Percentiles rank a stretch among this genome's conserved stretches.
Conservation (phyloP, 2,329 filamentous ascomycete species). For the Stagonosporopsis cucurbitacearum region DNA sequence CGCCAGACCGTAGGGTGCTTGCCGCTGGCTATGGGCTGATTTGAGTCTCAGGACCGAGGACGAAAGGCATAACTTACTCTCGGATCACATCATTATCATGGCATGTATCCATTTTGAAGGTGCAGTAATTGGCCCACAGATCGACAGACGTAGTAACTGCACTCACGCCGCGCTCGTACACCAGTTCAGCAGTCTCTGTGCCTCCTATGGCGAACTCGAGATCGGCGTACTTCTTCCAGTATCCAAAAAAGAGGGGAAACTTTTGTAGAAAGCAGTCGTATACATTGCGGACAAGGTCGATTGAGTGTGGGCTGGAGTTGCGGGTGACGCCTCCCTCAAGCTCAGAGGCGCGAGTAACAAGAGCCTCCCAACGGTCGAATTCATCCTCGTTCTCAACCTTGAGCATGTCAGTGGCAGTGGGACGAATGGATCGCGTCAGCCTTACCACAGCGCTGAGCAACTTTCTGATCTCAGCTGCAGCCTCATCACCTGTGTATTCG, state of each 20-base stretch:
- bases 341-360: constrained; percentile 80
- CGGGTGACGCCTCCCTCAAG: constrained; percentile 94
- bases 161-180: constrained; percentile 93
- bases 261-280: constrained; percentile 94
- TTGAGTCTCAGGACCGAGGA: constrained; percentile 37
- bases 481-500: constrained; percentile 44
- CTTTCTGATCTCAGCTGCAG: constrained; percentile 71
- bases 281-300: constrained; percentile 82
- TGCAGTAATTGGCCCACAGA: constrained; percentile 96
- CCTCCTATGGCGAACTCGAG: constrained; percentile 96
- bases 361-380: constrained; percentile 93
- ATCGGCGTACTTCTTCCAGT: constrained; percentile 99
- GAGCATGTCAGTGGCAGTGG: constrained; percentile 22
- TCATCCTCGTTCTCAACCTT: constrained; percentile 79
- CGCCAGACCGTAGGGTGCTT: constrained; percentile 20
- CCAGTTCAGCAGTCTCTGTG: constrained; percentile 96
- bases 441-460: constrained; percentile 79
- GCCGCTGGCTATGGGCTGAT: constrained; percentile 35
- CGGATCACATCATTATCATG: constrained; percentile 93
- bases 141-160: constrained; percentile 94
- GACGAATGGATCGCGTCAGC: constrained; percentile 21
- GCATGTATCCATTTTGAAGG: constrained; percentile 96
- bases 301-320: constrained; percentile 93
- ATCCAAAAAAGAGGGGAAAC: constrained; percentile 94
- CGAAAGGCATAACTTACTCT: constrained; percentile 83